phyloP scores from a whole-genome alignment of 2,329 filamentous ascomycete species.

The Trichoderma brevicompactum region DNA sequence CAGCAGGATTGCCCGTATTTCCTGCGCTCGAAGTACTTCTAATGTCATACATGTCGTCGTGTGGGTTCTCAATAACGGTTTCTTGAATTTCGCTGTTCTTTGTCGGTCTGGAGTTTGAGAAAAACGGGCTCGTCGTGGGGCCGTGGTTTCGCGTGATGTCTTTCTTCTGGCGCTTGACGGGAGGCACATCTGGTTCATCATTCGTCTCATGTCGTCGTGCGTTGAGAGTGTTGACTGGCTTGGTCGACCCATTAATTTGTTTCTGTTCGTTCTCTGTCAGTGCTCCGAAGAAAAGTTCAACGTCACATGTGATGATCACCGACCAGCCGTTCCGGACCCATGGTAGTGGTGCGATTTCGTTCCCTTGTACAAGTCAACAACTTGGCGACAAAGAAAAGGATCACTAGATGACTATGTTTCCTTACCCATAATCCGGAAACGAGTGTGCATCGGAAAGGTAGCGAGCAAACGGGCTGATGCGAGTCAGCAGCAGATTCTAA shows the following conservation, averaged over 20 bases:
- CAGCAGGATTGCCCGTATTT: neutral
- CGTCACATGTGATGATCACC: neutral
- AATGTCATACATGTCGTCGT: slow-evolving; percentile 27
- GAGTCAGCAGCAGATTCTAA: slow-evolving; percentile 28
- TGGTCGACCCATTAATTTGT: slow-evolving; percentile 33
- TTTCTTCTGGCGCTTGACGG: slow-evolving; percentile 35
- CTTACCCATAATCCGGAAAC: slow-evolving; percentile 51
- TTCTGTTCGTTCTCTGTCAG: slow-evolving; percentile 32
- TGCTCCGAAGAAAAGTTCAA: neutral
- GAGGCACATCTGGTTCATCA: slow-evolving; percentile 28
- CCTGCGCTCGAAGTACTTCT: slow-evolving; percentile 29
- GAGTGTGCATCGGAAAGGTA: slow-evolving; percentile 46
- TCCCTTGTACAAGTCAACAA: slow-evolving; percentile 36
- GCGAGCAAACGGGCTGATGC: slow-evolving; percentile 40
- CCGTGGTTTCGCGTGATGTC: neutral
- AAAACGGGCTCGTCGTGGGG: slow-evolving; percentile 15
- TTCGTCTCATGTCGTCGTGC: slow-evolving; percentile 1
- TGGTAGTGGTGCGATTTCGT: slow-evolving; percentile 32
- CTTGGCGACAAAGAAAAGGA: neutral
- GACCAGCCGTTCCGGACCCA: slow-evolving; percentile 36
- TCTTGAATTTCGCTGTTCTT: slow-evolving; percentile 9
- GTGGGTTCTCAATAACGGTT: neutral
- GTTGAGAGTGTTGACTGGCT: slow-evolving; percentile 35
- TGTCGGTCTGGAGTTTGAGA: slow-evolving; percentile 3
- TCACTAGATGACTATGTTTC: slow-evolving; percentile 22